phyloP scores from a whole-genome alignment of 768 basidiomycete species.

The Tylopilus intermedius region DNA sequence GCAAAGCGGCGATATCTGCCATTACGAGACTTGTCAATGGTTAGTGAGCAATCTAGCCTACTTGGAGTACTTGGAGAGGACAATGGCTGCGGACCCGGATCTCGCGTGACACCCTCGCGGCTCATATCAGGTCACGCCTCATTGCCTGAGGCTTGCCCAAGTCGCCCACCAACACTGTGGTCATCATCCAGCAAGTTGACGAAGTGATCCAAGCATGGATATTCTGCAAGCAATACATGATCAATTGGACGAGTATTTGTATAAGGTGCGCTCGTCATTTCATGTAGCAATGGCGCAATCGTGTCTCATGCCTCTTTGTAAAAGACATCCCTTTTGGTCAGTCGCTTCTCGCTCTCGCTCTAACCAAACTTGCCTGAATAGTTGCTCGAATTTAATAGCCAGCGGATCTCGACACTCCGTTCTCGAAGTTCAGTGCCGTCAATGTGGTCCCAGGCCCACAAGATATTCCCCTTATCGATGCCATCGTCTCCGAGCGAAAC shows the following conservation, averaged over 20 bases:
- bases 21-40: constrained; percentile 3
- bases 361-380: neutral
- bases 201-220: constrained; percentile 10
- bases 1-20: neutral
- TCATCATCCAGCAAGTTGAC: neutral
- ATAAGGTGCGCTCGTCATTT: constrained; percentile 16
- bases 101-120: constrained; percentile 10
- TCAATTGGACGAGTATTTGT: constrained; percentile 19
- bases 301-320: constrained; percentile 25
- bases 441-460: constrained; percentile 11
- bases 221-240: constrained; percentile 11
- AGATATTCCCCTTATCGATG: constrained; percentile 16
- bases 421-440: constrained; percentile 6
- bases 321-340: constrained; percentile 20
- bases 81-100: neutral
- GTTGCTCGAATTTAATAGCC: constrained; percentile 4
- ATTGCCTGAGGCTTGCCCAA: neutral
- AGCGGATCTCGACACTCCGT: constrained; percentile 17
- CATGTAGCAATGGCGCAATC: constrained; percentile 29
- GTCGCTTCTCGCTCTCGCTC: neutral
- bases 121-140: neutral
- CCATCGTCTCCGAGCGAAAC: constrained; percentile 17
- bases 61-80: no score
- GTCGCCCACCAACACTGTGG: constrained; percentile 1
- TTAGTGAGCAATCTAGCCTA: neutral